These are phyloP conservation scores for Ascochyta koolunga DNA, from an alignment of 2,329 filamentous ascomycete genomes.

Conservation along the genomic window DNA sequence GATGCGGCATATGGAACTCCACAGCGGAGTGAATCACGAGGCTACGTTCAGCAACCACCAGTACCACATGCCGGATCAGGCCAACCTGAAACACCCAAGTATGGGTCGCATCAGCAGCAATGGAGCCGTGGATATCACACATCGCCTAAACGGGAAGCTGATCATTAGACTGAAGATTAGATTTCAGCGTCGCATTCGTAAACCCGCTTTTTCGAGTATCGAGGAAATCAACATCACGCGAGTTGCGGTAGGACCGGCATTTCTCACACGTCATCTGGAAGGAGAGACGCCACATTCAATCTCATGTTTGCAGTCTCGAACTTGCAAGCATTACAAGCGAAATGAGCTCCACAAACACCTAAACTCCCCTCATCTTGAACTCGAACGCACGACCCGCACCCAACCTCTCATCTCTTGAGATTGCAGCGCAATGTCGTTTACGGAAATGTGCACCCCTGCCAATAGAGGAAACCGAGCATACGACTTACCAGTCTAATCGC, in stretches of 20 bases:
- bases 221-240: conserved; percentile 12
- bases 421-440: conserved; percentile 39
- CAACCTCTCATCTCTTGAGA: conserved; percentile 43
- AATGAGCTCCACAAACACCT: conserved; percentile 45
- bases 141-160: conserved; percentile 46
- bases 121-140: conserved; percentile 40
- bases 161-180: conserved; percentile 36
- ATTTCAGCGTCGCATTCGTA: conserved; percentile 29
- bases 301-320: conserved; percentile 24
- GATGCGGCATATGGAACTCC: conserved; percentile 27
- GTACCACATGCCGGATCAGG: conserved; percentile 34
- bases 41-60: conserved; percentile 29
- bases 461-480: conserved; percentile 6
- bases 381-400: conserved; percentile 35
- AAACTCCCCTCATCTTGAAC: conserved; percentile 36
- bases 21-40: conserved; percentile 30
- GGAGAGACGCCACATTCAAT: conserved; percentile 30
- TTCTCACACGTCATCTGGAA: conserved; percentile 19
- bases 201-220: conserved; percentile 15
- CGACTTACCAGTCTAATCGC: conserved; percentile 17
- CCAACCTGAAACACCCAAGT: conserved; percentile 45
- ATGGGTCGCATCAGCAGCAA: conserved; percentile 42
- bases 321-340: conserved; percentile 43
- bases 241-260: conserved; percentile 12
- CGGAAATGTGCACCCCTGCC: conserved; percentile 1